A percentile compares a stretch with the other conserved stretches of the same genome.
phyloP scores from a whole-genome alignment of 257 asterid genomes.

The Coffea eugenioides region DNA sequence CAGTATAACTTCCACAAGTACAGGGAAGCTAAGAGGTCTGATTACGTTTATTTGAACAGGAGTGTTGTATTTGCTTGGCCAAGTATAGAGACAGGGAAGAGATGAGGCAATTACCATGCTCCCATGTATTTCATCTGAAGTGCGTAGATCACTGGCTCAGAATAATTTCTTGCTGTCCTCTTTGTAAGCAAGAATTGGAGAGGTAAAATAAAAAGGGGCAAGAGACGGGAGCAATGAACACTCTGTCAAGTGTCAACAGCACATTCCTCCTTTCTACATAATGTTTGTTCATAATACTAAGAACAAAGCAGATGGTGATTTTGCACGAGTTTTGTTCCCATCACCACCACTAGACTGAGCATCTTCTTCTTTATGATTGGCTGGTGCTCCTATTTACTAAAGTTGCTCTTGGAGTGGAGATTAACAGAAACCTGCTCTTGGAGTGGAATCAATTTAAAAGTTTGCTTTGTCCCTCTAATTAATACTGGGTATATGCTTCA shows the following conservation, averaged over 20 bases:
- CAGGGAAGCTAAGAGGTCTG: neutral
- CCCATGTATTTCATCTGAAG: constrained; percentile 71
- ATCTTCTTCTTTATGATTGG: neutral
- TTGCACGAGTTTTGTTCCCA: neutral
- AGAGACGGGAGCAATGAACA: constrained; percentile 13
- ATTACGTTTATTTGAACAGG: constrained; percentile 40
- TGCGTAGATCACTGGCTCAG: constrained; percentile 97
- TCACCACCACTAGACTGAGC: neutral
- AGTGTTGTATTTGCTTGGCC: constrained; percentile 86
- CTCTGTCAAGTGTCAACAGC: neutral
- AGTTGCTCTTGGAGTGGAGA: neutral
- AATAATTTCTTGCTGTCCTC: constrained; percentile 76
- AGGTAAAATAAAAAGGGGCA: constrained; percentile 22
- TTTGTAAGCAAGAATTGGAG: constrained; percentile 45
- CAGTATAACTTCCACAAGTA: neutral
- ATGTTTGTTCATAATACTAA: neutral
- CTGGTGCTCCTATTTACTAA: neutral
- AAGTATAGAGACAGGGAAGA: constrained; percentile 84
- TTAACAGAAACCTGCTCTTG: neutral
- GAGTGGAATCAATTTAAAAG: neutral
- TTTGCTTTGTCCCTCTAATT: neutral
- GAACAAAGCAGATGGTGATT: neutral
- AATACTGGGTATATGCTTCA: constrained; percentile 1
- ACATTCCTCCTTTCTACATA: constrained; percentile 1
- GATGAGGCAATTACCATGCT: constrained; percentile 75